Base-by-base conservation (phyloP, 805 yeast species). In the Saccharomyces paradoxus region DNA sequence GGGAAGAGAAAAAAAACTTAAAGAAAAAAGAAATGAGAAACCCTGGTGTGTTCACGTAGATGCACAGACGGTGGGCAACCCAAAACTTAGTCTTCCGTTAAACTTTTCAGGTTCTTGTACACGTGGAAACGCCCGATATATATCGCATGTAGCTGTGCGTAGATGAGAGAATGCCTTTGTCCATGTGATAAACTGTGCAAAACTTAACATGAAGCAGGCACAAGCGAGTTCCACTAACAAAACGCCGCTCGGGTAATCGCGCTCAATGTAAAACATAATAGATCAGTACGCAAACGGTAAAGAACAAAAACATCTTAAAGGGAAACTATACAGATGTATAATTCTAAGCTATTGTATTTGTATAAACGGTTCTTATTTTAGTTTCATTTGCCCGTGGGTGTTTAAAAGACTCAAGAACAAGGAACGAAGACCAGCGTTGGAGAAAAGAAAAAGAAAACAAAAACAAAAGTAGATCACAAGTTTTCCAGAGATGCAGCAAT, bases 401-500 rank as follows among this genome's bases (percentile, higher is more conserved):
- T 37, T 29, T 48, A 21, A 24, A 1, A n/a, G 24, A 17, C 48
- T 31, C 17, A 14, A 26, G 29, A 22, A 21, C 21, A 21, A 46
- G 12, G 17, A 22, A 46, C 21, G 22, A 26, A 46, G 30, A 24
- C 17, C 48, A 46, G 48, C 28, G 48, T n/a, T 24, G 48, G 48
- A 7, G 10, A 46, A 46, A 29, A 29, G 31, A 29, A 14, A 31
- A 31, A 31, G 13, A 31, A 14, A 13, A 31, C 6, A 5, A 31
- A n/a, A 46, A 14, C 5, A 22, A 29, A 48, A 29, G 21, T 27
- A 28, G 49, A 31, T 58, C 59, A 66, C 60, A 66, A 64, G 56
- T 66, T 65, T 75, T 92, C 97, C 74, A 91, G 84, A 77, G 92
- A 96, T 71, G 89, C 89, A 73, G 89, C 84, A 77, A 91, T 89